A percentile compares a stretch with the other conserved stretches of the same genome.
Evolutionary conservation across 441 rosid species (phyloP).

Genomic region (Populus hybrid): DNA sequence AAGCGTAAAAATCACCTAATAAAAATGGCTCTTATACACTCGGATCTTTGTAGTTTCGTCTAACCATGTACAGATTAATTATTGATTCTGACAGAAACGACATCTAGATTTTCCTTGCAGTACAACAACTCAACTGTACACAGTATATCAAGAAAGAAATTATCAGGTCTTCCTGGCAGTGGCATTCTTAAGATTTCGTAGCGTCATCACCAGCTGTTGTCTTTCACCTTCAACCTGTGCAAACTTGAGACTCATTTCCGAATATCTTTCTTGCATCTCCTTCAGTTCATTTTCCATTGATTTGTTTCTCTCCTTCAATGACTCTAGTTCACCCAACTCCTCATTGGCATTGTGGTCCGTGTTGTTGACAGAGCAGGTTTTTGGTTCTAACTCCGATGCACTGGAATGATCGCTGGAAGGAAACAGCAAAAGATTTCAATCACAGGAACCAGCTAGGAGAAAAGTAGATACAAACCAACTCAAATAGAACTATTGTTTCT

Average conservation of each 20-base stretch:
- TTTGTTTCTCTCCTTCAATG: slow-evolving; percentile 48
- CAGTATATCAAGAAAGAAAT: slow-evolving; percentile 10
- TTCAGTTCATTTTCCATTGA: slow-evolving; percentile 67
- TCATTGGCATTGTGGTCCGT: slow-evolving; percentile 12
- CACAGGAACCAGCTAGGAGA: not conserved
- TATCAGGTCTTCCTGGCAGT: slow-evolving; percentile 45
- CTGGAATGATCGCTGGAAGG: slow-evolving; percentile 19
- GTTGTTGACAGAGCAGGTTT: slow-evolving; percentile 5
- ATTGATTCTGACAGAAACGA: not conserved
- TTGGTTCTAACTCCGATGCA: slow-evolving; percentile 20
- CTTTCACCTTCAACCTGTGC: slow-evolving; percentile 98
- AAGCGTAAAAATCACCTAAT: too few species aligned
- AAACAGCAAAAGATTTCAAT: not conserved
- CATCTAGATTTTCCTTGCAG: slow-evolving; percentile 7
- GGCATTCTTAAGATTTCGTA: slow-evolving; percentile 57
- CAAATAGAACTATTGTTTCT: not conserved
- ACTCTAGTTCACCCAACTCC: slow-evolving; percentile 34
- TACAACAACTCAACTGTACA: slow-evolving; percentile 35
- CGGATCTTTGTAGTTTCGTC: too few species aligned
- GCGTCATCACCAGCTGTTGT: slow-evolving; percentile 77
- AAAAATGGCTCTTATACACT: too few species aligned
- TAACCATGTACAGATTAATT: too few species aligned
- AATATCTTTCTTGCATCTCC: slow-evolving; percentile 82
- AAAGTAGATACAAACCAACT: not conserved
- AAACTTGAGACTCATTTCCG: slow-evolving; percentile 82